Evolutionary conservation across 495 filamentous ascomycete genomes (phyloP).

Genomic region (Xylaria bambusicola): DNA sequence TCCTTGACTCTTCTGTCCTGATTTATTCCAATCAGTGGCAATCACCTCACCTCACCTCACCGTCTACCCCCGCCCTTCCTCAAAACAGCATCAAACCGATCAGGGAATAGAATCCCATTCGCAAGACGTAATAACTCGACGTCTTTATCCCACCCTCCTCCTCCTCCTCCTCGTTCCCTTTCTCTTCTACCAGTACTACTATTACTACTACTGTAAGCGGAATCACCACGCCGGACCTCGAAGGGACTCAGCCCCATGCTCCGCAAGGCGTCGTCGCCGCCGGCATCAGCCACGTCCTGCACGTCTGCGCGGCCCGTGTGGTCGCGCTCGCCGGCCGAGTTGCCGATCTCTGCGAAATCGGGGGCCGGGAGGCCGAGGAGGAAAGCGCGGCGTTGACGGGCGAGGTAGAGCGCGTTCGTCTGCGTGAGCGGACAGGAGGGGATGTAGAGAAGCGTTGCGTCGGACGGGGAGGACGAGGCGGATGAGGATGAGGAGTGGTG

Average conservation of each 20-base stretch:
- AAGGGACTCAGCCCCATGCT: constrained; percentile 59
- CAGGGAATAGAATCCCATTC: constrained; percentile 49
- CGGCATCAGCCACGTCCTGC: constrained; percentile 46
- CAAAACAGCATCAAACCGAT: constrained; percentile 41
- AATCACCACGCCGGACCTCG: too few relatives aligned
- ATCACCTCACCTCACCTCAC: not conserved
- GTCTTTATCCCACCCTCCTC: constrained; percentile 21
- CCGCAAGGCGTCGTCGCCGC: constrained; percentile 45
- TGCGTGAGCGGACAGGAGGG: constrained; percentile 81
- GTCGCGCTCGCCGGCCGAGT: constrained; percentile 54
- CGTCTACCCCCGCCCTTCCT: constrained; percentile 13
- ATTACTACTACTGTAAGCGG: too few relatives aligned
- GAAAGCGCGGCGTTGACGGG: constrained; percentile 69
- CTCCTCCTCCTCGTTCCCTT: constrained; percentile 22
- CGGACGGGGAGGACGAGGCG: not conserved
- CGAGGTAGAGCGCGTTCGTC: constrained; percentile 71
- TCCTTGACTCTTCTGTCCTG: too few relatives aligned
- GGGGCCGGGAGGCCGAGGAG: constrained; percentile 30
- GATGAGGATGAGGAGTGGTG: not conserved
- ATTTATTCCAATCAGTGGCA: too few relatives aligned
- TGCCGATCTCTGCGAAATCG: constrained; percentile 23
- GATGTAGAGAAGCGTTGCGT: constrained; percentile 65
- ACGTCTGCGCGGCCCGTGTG: constrained; percentile 53
- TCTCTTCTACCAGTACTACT: constrained; percentile 20
- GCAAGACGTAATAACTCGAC: constrained; percentile 34